These are phyloP conservation scores for Magnusiomyces suaveolens DNA, from an alignment of 1,139 yeast species.

Conservation along the genomic window DNA sequence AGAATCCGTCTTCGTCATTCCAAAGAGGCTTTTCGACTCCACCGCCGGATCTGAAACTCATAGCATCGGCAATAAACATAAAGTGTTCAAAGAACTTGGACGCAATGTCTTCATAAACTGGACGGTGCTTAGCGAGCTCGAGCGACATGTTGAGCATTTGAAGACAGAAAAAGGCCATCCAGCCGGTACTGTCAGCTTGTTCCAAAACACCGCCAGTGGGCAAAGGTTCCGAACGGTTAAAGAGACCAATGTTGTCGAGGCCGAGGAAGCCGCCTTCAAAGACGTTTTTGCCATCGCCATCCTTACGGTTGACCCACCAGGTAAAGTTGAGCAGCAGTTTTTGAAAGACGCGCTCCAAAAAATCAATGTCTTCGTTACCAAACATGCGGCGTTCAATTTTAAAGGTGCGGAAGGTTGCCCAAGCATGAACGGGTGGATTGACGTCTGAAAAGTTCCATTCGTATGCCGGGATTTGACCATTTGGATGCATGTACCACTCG, in stretches of 20 bases:
- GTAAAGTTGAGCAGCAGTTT: constrained; percentile 82
- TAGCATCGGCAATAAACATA: constrained; percentile 85
- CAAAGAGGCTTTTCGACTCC: constrained; percentile 58
- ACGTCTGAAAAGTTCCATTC: constrained; percentile 97
- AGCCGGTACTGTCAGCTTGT: constrained; percentile 95
- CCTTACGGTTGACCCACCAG: constrained; percentile 98
- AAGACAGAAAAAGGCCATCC: constrained; percentile 93
- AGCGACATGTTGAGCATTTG: constrained; percentile 92
- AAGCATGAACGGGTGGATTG: constrained; percentile 95
- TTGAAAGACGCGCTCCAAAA: constrained; percentile 86
- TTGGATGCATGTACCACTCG: constrained; percentile 98
- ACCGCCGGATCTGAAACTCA: constrained; percentile 59
- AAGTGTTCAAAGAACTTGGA: constrained; percentile 94
- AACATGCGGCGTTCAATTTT: constrained; percentile 84
- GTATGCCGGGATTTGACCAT: constrained; percentile 96
- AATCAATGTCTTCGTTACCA: constrained; percentile 71
- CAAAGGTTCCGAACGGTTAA: constrained; percentile 86
- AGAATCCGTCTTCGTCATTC: constrained; percentile 85
- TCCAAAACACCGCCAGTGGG: constrained; percentile 90
- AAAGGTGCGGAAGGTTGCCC: constrained; percentile 89
- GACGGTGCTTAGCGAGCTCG: constrained; percentile 77
- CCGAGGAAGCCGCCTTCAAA: constrained; percentile 96
- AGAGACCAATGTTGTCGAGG: constrained; percentile 85
- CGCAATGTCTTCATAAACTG: constrained; percentile 90
- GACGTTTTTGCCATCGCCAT: constrained; percentile 76